Conservation (phyloP, 2,329 filamentous ascomycete genomes). For the Alternaria burnsii region DNA sequence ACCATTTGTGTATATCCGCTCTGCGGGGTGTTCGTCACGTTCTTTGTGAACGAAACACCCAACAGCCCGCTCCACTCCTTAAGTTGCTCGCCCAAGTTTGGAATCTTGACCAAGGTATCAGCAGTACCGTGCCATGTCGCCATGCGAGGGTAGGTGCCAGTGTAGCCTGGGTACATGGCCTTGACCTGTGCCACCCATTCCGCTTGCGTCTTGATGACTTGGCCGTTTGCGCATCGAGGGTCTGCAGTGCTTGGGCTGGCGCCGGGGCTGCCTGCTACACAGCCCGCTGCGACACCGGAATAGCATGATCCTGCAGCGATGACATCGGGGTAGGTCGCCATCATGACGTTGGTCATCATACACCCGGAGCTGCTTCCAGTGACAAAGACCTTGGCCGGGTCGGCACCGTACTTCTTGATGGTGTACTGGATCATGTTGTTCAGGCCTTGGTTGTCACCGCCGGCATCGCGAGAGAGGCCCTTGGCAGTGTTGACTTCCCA, state of each 20-base stretch:
- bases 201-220: background rate
- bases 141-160: conserved; percentile 47
- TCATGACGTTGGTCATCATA: conserved; percentile 47
- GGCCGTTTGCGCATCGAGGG: conserved; percentile 6
- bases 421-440: conserved; percentile 67
- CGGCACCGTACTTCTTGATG: conserved; percentile 60
- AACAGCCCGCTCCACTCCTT: conserved; percentile 42
- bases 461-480: conserved; percentile 64
- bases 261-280: conserved; percentile 54
- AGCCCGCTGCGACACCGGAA: conserved; percentile 40
- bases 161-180: conserved; percentile 50
- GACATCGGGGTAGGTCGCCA: conserved; percentile 38
- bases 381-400: conserved; percentile 58
- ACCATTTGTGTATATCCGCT: conserved; percentile 35
- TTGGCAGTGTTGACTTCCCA: conserved; percentile 67
- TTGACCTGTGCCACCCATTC: conserved; percentile 30
- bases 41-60: conserved; percentile 25
- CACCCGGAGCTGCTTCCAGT: conserved; percentile 38
- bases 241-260: conserved; percentile 29
- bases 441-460: conserved; percentile 64
- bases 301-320: conserved; percentile 38
- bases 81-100: conserved; percentile 38
- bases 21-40: conserved; percentile 32
- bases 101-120: conserved; percentile 42
- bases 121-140: conserved; percentile 49